Evolutionary conservation across 2,329 filamentous ascomycete species (phyloP), one percentile per base, ranked within the genome.

Genomic region (Periconia sp.): DNA sequence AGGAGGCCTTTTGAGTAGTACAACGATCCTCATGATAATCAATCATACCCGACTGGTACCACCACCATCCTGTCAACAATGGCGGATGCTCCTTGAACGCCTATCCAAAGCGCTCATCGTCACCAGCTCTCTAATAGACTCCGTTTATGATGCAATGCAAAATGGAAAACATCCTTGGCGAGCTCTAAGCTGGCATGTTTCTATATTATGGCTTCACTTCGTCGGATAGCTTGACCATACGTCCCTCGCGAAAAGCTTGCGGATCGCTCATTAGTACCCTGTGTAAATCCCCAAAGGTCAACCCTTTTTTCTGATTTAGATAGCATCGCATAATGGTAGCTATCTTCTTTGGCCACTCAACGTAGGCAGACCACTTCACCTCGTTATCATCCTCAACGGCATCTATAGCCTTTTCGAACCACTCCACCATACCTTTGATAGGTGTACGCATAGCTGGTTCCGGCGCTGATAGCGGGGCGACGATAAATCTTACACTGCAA

Each of bases 161-260:
- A n/a, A n/a, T n/a, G n/a, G n/a, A n/a, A n/a, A n/a, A n/a, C n/a
- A n/a, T n/a, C n/a, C n/a, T n/a, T n/a, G n/a, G n/a, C n/a, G n/a
- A n/a, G n/a, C n/a, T n/a, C n/a, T n/a, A n/a, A n/a, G n/a, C n/a
- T n/a, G n/a, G n/a, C n/a, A n/a, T n/a, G n/a, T n/a, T n/a, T n/a
- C n/a, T n/a, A n/a, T n/a, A n/a, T n/a, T n/a, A n/a, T n/a, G n/a
- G n/a, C n/a, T n/a, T n/a, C n/a, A n/a, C n/a, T n/a, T n/a, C n/a
- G n/a, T n/a, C n/a, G n/a, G n/a, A n/a, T n/a, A n/a, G n/a, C n/a
- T n/a, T n/a, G n/a, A n/a, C n/a, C n/a, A n/a, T n/a, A n/a, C n/a
- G n/a, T 9, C 45, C 46, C 37, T 53, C 46, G 13, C 39, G 44
- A 37, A 55, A 53, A 10, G 42, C 81, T 50, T 83, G 81, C 0